Conservation (phyloP, 2,329 filamentous ascomycete genomes). For the Ophiostoma fasciatum region DNA sequence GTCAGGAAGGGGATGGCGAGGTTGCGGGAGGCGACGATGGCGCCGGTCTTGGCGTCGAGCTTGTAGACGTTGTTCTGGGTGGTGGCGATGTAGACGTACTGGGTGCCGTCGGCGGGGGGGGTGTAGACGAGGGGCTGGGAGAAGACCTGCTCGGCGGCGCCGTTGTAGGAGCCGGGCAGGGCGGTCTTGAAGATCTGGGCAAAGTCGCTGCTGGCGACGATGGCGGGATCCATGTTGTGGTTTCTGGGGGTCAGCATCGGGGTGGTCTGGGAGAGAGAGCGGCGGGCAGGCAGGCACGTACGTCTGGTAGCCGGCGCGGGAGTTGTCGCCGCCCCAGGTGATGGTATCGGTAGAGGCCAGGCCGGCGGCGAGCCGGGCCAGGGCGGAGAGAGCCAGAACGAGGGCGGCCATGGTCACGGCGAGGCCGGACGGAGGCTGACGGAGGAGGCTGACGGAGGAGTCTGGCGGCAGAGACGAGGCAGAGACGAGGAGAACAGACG, state of each 20-base stretch:
- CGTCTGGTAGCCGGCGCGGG: slow-evolving; percentile 37
- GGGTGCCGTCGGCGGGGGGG: slow-evolving; percentile 19
- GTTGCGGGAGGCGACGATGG: slow-evolving; percentile 24
- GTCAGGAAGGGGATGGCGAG: slow-evolving; percentile 31
- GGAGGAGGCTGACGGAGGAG: too few species aligned
- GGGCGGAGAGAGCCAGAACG: slow-evolving; percentile 14
- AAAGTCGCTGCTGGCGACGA: slow-evolving; percentile 40
- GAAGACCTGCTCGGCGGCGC: slow-evolving; percentile 34
- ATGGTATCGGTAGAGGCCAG: slow-evolving; percentile 37
- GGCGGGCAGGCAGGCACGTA: slow-evolving; percentile 15
- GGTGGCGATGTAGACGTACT: slow-evolving; percentile 34
- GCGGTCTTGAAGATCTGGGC: slow-evolving; percentile 36
- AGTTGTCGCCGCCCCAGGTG: slow-evolving; percentile 44
- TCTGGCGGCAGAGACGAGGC: too few species aligned
- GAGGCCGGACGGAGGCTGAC: too few species aligned
- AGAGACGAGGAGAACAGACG: background rate
- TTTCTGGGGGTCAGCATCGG: slow-evolving; percentile 20
- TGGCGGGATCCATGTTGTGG: slow-evolving; percentile 47
- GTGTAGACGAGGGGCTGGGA: slow-evolving; percentile 36
- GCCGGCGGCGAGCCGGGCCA: slow-evolving; percentile 20
- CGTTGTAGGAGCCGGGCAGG: slow-evolving; percentile 37
- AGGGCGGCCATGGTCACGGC: background rate
- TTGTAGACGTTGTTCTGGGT: slow-evolving; percentile 37
- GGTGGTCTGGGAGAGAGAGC: background rate
- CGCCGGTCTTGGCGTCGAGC: slow-evolving; percentile 30